Evolutionary conservation across 2,329 filamentous ascomycete species (phyloP).

Genomic region (Ophiostoma tasmaniense): DNA sequence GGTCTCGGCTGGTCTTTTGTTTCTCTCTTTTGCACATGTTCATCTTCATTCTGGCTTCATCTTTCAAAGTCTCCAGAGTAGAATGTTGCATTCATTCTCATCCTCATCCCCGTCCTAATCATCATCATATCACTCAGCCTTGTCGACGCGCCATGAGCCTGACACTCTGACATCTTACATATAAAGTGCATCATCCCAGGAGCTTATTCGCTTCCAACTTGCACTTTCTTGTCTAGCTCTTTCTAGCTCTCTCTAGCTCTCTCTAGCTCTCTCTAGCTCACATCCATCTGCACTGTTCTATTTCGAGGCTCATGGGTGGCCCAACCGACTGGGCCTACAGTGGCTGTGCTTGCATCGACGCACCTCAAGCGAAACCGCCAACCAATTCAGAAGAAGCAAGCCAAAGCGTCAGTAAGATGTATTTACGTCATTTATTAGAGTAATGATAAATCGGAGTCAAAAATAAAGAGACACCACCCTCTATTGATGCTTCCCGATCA

Average conservation of each 20-base stretch:
- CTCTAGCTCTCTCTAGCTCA: neutral
- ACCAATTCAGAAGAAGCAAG: neutral
- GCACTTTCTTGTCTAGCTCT: neutral
- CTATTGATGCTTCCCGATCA: neutral
- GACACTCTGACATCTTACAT: neutral
- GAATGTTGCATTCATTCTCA: neutral
- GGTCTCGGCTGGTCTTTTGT: neutral
- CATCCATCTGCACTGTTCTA: neutral
- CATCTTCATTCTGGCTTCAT: neutral
- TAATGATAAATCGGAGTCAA: neutral
- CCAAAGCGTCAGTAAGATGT: neutral
- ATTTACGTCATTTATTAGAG: neutral
- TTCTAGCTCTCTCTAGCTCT: no score
- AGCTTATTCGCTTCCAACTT: neutral
- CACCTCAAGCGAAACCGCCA: neutral
- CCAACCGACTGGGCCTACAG: neutral
- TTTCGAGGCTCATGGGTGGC: neutral
- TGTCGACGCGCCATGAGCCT: neutral
- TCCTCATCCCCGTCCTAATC: no score
- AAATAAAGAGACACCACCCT: neutral
- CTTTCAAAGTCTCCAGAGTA: no score
- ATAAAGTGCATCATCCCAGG: neutral
- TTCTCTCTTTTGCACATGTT: neutral
- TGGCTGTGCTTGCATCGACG: slow-evolving; percentile 1
- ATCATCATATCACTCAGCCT: neutral